Conservation (phyloP, 1,139 yeast species). For the Suhomyces maxii region DNA sequence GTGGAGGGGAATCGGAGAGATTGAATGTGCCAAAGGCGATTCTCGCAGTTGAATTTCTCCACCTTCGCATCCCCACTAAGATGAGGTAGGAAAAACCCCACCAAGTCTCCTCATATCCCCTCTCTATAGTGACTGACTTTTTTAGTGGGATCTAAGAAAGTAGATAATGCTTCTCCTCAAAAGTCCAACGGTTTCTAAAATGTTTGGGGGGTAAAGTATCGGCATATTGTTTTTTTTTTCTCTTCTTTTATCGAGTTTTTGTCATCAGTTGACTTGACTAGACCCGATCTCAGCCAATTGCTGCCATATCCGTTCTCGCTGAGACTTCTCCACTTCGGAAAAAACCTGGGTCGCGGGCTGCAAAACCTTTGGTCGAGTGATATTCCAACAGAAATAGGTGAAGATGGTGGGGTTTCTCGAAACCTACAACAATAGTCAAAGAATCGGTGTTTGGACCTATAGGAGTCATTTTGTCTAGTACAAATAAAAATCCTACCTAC, state of each 20-base stretch:
- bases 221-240: too few species aligned
- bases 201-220: not conserved
- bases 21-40: not conserved
- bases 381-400: constrained; percentile 1
- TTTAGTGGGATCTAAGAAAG: too few species aligned
- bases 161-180: too few species aligned
- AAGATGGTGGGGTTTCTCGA: not conserved
- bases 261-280: not conserved
- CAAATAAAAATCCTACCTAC: not conserved
- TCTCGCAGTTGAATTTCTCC: not conserved
- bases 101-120: not conserved
- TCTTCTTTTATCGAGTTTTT: too few species aligned
- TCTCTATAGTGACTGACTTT: not conserved
- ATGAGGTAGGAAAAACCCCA: not conserved
- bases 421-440: not conserved
- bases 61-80: not conserved
- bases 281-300: not conserved
- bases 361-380: not conserved
- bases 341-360: constrained; percentile 1
- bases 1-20: not conserved
- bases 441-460: not conserved
- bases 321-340: constrained; percentile 7
- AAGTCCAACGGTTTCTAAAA: too few species aligned
- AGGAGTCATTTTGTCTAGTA: not conserved
- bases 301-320: constrained; percentile 1